Conservation (phyloP, 805 yeast species). For the Diddensiella caesifluorescens region DNA sequence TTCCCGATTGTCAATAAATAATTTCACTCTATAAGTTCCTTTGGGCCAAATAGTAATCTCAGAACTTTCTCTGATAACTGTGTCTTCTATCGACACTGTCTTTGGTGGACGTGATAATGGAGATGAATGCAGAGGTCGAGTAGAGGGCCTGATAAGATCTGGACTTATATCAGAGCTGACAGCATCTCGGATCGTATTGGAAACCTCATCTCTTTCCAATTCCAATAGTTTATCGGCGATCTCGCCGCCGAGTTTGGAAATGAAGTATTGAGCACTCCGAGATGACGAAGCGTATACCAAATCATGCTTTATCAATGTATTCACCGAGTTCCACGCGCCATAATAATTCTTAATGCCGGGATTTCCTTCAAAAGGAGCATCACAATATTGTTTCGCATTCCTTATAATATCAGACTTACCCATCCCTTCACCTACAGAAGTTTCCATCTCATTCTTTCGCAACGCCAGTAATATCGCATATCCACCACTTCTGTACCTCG, state of each 20-base stretch:
- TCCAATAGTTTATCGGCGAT: slow-evolving; percentile 53
- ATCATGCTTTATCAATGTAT: slow-evolving; percentile 55
- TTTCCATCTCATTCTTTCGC: slow-evolving; percentile 30
- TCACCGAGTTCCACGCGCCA: slow-evolving; percentile 37
- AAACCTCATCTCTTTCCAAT: slow-evolving; percentile 34
- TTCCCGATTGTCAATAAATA: slow-evolving; percentile 79
- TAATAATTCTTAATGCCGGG: slow-evolving; percentile 14
- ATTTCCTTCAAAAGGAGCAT: slow-evolving; percentile 37
- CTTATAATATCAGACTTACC: slow-evolving; percentile 54
- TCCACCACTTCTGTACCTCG: slow-evolving; percentile 73
- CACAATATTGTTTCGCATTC: slow-evolving; percentile 37
- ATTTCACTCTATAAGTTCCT: slow-evolving; percentile 51
- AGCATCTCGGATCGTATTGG: neutral
- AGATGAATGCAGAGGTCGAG: no score
- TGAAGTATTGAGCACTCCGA: slow-evolving; percentile 37
- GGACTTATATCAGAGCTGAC: neutral
- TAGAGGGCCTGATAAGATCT: no score
- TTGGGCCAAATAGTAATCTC: slow-evolving; percentile 47
- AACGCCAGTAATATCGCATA: slow-evolving; percentile 72
- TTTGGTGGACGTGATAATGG: no score
- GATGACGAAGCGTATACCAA: slow-evolving; percentile 48
- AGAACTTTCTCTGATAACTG: neutral
- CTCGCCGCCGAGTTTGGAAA: slow-evolving; percentile 65
- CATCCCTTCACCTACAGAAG: slow-evolving; percentile 44
- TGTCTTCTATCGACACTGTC: no score